Evolutionary conservation across 345 rosid genomes (phyloP), one percentile per base, ranked within the genome.

Genomic region (Clausena lansium): DNA sequence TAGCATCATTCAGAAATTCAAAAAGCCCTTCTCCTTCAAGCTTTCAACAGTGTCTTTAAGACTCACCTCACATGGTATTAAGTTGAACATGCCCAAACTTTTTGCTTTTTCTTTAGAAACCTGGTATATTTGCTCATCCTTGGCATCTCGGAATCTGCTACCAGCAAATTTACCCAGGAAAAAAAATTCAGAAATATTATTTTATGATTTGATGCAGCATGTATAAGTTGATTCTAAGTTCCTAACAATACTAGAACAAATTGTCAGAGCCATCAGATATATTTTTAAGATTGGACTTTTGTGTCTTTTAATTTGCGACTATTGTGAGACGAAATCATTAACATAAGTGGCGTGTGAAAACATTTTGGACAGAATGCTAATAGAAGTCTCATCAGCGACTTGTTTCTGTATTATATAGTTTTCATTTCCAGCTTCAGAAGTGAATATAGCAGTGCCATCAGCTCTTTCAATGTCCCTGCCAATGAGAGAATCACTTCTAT

Each of bases 31-130:
- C 76, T 83, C 86, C 84, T 81, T 85, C 65, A 83, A 74, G 76
- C 87, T 83, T 60, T 83, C 84, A 33, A 86, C 84, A 6, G 92
- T 88, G 71, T 89, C 92, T 80, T 77, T 84, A 6, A 91, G 33
- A 81, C 84, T 91, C 70, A 66, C 84, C 71, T 87, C 86, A 45
- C 79, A 22, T 5, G 90, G 88, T 75, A 81, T 88, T 80, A 87
- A 84, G 38, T 86, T 82, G 52, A 27, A 25, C 32, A 87, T 24
- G 11, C 89, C 90, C 62, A 87, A 69, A 24, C 75, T 63, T 35
- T 80, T 83, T 15, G 86, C 81, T 66, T 80, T 90, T 76, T 88
- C 86, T n/a, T 80, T 82, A 22, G 88, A 87, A 45, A 84, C 77
- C n/a, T 81, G 82, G 79, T 71, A 60, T 45, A 57, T 77, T 30